These are phyloP conservation scores for Pseudozyma tsukubaensis DNA, from an alignment of 1,284 basidiomycete genomes.

Conservation along the genomic window DNA sequence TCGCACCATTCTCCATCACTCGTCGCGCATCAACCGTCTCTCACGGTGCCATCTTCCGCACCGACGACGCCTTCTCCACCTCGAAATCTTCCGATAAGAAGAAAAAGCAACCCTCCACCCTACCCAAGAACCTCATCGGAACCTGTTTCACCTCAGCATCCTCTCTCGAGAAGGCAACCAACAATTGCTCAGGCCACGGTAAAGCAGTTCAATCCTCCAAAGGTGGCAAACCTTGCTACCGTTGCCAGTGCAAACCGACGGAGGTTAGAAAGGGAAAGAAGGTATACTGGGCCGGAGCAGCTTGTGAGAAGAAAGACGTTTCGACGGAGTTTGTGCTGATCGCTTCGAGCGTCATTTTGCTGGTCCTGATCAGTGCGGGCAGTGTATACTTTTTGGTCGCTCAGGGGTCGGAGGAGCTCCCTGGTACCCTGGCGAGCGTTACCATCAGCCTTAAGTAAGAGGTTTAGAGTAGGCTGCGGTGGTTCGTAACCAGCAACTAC, in stretches of 20 bases:
- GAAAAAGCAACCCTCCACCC: constrained; percentile 5
- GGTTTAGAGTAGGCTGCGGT: neutral
- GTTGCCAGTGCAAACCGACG: constrained; percentile 58
- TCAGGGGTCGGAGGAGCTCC: constrained; percentile 54
- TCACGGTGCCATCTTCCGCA: neutral
- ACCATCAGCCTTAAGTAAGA: constrained; percentile 50
- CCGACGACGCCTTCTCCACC: neutral
- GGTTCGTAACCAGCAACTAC: neutral
- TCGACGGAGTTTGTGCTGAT: constrained; percentile 57
- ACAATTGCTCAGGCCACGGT: constrained; percentile 60
- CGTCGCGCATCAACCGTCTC: constrained; percentile 8
- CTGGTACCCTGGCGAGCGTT: constrained; percentile 60
- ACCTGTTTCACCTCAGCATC: constrained; percentile 50
- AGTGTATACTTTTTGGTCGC: constrained; percentile 53
- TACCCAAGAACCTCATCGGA: constrained; percentile 34
- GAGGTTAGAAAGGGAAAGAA: constrained; percentile 43
- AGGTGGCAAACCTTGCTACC: constrained; percentile 59
- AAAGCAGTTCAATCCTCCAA: constrained; percentile 42
- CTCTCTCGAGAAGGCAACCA: constrained; percentile 53
- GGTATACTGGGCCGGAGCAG: constrained; percentile 58
- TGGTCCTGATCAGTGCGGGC: constrained; percentile 43
- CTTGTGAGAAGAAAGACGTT: constrained; percentile 65
- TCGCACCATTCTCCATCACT: constrained; percentile 29
- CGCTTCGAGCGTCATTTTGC: constrained; percentile 42
- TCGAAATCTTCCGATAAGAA: neutral